A percentile compares a stretch with the other conserved stretches of the same genome.
Evolutionary conservation across 805 yeast genomes (phyloP).

Genomic region (Grigorovia jiainica): DNA sequence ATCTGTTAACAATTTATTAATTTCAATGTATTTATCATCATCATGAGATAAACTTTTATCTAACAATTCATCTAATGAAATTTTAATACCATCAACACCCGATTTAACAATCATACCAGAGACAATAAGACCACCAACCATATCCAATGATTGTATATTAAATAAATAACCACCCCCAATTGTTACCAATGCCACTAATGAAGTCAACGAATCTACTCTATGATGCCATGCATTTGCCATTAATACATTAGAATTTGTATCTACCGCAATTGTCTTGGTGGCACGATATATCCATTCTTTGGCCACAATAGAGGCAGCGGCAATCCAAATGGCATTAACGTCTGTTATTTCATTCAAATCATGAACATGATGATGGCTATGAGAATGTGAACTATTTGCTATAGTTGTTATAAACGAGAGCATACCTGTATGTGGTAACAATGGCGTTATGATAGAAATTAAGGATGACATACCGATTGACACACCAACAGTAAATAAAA

Average conservation of each 20-base stretch:
- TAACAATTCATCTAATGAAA: constrained; percentile 62
- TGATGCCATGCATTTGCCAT: constrained; percentile 98
- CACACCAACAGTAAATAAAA: constrained; percentile 76
- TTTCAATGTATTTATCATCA: constrained; percentile 38
- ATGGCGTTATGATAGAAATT: constrained; percentile 53
- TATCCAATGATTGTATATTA: constrained; percentile 74
- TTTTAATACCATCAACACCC: constrained; percentile 61
- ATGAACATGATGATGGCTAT: constrained; percentile 15
- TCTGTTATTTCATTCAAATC: constrained; percentile 38
- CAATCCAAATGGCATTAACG: constrained; percentile 91
- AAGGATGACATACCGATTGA: constrained; percentile 84
- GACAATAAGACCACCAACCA: constrained; percentile 81
- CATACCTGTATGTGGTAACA: constrained; percentile 47
- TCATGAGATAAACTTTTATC: constrained; percentile 53
- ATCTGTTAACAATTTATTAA: constrained; percentile 32
- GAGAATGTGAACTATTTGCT: constrained; percentile 26
- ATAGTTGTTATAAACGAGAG: constrained; percentile 35
- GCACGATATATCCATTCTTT: constrained; percentile 81
- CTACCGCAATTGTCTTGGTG: constrained; percentile 70
- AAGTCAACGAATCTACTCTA: constrained; percentile 83
- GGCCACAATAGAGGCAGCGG: constrained; percentile 71
- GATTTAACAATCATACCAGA: constrained; percentile 73
- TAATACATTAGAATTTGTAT: constrained; percentile 73
- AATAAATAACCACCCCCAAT: constrained; percentile 75
- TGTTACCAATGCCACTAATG: constrained; percentile 78